These are phyloP conservation scores for Pelargonium myrrhifolium DNA, from an alignment of 441 rosid genomes.

Conservation along the genomic window DNA sequence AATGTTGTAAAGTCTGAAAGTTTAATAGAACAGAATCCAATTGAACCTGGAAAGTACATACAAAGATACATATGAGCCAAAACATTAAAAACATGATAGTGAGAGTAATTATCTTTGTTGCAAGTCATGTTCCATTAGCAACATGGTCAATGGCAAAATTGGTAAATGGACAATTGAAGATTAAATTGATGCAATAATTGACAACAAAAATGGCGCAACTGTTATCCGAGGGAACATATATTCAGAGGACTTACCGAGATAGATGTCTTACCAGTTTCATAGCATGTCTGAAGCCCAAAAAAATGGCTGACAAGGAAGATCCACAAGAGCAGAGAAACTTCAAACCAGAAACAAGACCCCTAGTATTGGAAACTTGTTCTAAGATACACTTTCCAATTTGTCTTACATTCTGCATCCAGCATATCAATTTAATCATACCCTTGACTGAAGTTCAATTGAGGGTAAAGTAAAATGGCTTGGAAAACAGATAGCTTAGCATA, in stretches of 20 bases:
- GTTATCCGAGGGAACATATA: background rate
- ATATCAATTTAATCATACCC: constrained; percentile 18
- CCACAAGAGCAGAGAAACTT: constrained; percentile 71
- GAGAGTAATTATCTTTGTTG: background rate
- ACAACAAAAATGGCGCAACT: background rate
- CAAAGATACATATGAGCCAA: constrained; percentile 15
- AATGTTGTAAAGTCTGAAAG: constrained; percentile 77
- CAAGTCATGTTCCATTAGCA: background rate
- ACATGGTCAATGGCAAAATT: background rate
- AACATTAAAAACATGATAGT: background rate
- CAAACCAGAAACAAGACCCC: constrained; percentile 78
- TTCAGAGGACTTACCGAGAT: background rate
- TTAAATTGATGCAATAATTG: background rate
- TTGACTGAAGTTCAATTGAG: constrained; percentile 14
- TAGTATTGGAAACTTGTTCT: constrained; percentile 81
- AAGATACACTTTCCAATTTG: constrained; percentile 79
- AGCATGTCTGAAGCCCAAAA: constrained; percentile 76
- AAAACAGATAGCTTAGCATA: constrained; percentile 2
- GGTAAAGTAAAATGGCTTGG: background rate
- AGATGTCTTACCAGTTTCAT: constrained; percentile 46
- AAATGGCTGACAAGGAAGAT: constrained; percentile 52
- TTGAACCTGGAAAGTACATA: constrained; percentile 53
- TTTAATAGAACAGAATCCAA: constrained; percentile 54
- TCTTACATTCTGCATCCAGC: constrained; percentile 66
- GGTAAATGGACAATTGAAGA: background rate